Base-by-base conservation (phyloP, 2,329 filamentous ascomycete species). In the Cladobotryum protrusum region DNA sequence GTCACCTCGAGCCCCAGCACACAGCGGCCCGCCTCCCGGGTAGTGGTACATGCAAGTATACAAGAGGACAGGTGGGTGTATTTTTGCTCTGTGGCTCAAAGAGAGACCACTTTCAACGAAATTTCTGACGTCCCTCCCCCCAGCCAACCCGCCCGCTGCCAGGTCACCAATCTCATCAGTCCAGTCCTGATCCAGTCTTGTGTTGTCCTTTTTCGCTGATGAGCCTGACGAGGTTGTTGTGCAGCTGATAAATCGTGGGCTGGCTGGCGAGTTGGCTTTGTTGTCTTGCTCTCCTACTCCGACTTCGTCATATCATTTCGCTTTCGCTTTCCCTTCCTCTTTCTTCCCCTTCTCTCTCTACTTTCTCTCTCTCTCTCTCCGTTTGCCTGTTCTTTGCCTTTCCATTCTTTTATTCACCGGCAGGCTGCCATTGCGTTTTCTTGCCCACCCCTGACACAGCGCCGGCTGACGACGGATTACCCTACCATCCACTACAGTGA, bases 161-260 rank as follows among this genome's bases (percentile, higher is more conserved):
- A 44, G 49, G 45, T 58, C 56, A 57, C 52, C 56, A 59, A 57
- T 57, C 57, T 52, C 48, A 37, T 36, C 34, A 13, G 35, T 37
- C 18, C n/a, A 39, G 17, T 39, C 14, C 14, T 18, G 36, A 39
- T 29, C 24, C 24, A 29, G 24, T 29, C 24, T 9, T 29, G 24
- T 29, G 24, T 29, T 29, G 24, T 29, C 24, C 24, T 29, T 29
- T 29, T 29, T 29, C n/a, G 13, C 44, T 50, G 44, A 39, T 40
- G 47, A 49, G 19, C 40, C 47, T 39, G 49, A 48, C 48, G 37
- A 53, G 45, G 49, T 43, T 48, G 19, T 54, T 54, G 55, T 53
- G 56, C 59, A 57, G 55, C 50, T 52, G 55, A 54, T 54, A 59
- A 65, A 65, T 62, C 60, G 60, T 47, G 45, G 57, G 54, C 57